These are phyloP conservation scores for Curvularia sp. DNA, from an alignment of 2,329 filamentous ascomycete genomes.

Conservation along the genomic window DNA sequence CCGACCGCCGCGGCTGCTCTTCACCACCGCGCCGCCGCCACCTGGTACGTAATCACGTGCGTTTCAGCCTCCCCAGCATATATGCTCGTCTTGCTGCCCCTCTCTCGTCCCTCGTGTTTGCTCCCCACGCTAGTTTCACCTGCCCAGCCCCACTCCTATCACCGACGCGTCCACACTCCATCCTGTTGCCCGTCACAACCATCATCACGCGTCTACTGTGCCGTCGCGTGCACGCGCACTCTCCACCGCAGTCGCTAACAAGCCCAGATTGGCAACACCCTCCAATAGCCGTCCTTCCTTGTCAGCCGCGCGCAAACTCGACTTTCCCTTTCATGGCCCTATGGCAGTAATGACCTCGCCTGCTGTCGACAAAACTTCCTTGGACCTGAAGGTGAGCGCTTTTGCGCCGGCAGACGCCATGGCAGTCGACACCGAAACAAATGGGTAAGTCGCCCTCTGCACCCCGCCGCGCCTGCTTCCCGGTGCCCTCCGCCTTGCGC, in stretches of 20 bases:
- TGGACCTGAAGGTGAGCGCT: constrained; percentile 61
- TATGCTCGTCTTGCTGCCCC: constrained; percentile 32
- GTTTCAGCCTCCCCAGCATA: constrained; percentile 41
- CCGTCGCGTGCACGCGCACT: constrained; percentile 25
- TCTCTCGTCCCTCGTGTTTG: constrained; percentile 18
- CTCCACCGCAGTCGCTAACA: constrained; percentile 25
- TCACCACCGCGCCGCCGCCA: constrained; percentile 29
- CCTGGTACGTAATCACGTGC: constrained; percentile 45
- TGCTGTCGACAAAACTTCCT: constrained; percentile 44
- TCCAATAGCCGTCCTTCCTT: constrained; percentile 14
- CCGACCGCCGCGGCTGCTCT: constrained; percentile 21
- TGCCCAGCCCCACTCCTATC: constrained; percentile 18
- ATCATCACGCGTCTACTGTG: constrained; percentile 24
- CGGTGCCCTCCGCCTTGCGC: constrained; percentile 12
- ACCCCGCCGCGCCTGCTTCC: constrained; percentile 8
- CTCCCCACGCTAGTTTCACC: constrained; percentile 31
- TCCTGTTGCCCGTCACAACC: constrained; percentile 11
- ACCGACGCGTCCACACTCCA: constrained; percentile 23
- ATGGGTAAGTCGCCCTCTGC: constrained; percentile 63
- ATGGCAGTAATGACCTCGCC: constrained; percentile 53
- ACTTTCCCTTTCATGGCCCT: constrained; percentile 43
- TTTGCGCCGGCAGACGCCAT: constrained; percentile 57
- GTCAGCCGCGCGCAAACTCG: constrained; percentile 34
- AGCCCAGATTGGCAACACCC: constrained; percentile 21
- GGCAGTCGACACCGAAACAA: constrained; percentile 61